Conservation (phyloP, 345 rosid genomes). For the Linum trigynum region DNA sequence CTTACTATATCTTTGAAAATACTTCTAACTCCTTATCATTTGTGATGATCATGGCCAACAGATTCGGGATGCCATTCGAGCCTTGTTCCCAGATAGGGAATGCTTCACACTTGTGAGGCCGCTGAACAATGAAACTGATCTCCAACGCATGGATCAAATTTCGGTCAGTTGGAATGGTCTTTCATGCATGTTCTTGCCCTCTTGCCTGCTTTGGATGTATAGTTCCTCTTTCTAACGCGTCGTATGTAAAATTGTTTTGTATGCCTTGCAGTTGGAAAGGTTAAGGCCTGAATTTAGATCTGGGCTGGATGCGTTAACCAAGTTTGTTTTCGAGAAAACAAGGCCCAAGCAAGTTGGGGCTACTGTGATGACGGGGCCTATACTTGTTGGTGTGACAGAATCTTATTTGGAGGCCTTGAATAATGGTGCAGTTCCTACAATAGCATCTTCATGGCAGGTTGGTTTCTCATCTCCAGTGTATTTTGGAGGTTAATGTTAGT, state of each 20-base stretch:
- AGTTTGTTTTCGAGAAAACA: conserved; percentile 92
- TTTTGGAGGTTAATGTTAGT: background rate
- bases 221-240: background rate
- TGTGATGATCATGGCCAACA: conserved; percentile 20
- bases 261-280: conserved; percentile 49
- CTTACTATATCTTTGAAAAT: background rate
- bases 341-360: conserved; percentile 94
- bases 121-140: conserved; percentile 75
- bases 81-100: conserved; percentile 91
- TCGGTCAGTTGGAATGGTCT: conserved; percentile 39
- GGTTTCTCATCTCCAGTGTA: conserved; percentile 13
- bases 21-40: background rate
- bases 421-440: conserved; percentile 97
- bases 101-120: conserved; percentile 92
- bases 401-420: conserved; percentile 91
- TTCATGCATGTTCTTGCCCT: background rate
- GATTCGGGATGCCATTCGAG: conserved; percentile 91
- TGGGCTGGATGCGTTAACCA: conserved; percentile 88
- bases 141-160: conserved; percentile 81
- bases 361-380: conserved; percentile 81
- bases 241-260: background rate
- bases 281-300: conserved; percentile 78
- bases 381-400: conserved; percentile 81
- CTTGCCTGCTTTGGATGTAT: background rate
- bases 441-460: conserved; percentile 99